Evolutionary conservation across 2,329 filamentous ascomycete genomes (phyloP), one percentile per base, ranked within the genome.

Genomic region (Incumbomyces delicatus): DNA sequence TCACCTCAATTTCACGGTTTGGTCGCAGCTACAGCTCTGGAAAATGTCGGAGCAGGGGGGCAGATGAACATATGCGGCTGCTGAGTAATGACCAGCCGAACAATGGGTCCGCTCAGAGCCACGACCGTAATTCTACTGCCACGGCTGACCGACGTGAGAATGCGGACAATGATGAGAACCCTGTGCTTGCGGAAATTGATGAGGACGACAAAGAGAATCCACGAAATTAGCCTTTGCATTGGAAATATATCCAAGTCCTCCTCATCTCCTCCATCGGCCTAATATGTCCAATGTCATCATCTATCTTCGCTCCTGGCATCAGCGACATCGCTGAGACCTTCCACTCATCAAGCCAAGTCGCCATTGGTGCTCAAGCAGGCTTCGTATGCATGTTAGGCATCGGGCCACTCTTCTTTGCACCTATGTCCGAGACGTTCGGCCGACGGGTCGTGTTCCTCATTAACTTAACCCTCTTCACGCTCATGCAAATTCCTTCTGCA

Each of bases 371-470:
- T 17, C 73, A 70, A 3, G 74, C 71, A 1, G 70, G 69, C 12
- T 74, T 73, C 47, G 68, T 74, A 2, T 62, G 74, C 38, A 69
- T 70, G 63, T 61, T 74, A 1, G 72, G 71, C 7, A 57, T 83
- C 47, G 84, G 83, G 0, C 84, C 85, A 1, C 75, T 78, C 0
- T 69, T 88, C n/a, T 85, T 83, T 71, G 84, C 83, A 1, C 85
- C 85, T 1, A 66, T 88, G 3, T 85, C 80, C 1, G 85, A 90
- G 66, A 68, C 85, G 33, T 77, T 74, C 56, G 85, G 85, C 29
- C 57, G 63, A 20, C 52, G 56, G 29, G 58, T 58, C 1, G 58
- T 64, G 1, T 64, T 63, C 41, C 59, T 64, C 44, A 60, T 62
- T 49, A 61, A 61, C 0, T 47, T 64, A 16, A 44, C 17, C 11